These are phyloP conservation scores for Cymodocea nodosa DNA, from an alignment of 116 monocot species.

Conservation along the genomic window DNA sequence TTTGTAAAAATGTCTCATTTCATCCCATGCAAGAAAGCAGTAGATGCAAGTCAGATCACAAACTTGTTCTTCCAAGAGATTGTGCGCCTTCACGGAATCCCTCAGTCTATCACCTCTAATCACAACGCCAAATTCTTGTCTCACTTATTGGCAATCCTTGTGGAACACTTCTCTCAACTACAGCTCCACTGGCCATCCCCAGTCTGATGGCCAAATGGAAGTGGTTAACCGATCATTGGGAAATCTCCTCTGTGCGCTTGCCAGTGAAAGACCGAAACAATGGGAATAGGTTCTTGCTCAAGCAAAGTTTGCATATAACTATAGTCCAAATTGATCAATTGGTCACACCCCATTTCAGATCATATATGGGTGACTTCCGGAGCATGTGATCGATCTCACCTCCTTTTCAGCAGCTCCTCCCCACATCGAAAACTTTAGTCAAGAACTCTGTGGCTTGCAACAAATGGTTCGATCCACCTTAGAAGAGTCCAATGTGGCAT, in stretches of 20 bases:
- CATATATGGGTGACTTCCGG: background rate
- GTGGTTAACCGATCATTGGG: conserved; percentile 1
- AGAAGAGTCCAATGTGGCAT: no score
- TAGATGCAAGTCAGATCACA: background rate
- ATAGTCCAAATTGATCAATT: background rate
- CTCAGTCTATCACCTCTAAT: background rate
- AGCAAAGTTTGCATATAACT: conserved; percentile 2
- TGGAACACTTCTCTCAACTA: background rate
- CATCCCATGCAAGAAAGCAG: conserved; percentile 2
- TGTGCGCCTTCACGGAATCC: no score
- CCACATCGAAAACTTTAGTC: no score
- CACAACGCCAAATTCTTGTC: background rate
- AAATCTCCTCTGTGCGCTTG: background rate
- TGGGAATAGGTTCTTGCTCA: background rate
- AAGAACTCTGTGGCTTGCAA: no score
- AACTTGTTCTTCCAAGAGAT: background rate
- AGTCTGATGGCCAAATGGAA: conserved; percentile 4
- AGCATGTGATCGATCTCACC: background rate
- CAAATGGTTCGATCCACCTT: no score
- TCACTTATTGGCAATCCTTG: background rate
- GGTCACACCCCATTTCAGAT: no score
- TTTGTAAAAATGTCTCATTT: conserved; percentile 14
- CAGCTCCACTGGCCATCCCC: background rate
- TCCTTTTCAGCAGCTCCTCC: no score
- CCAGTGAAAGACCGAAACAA: background rate